Evolutionary conservation across 73 alveolate species (phyloP).

Genomic region (Paramecium biaurelia): DNA sequence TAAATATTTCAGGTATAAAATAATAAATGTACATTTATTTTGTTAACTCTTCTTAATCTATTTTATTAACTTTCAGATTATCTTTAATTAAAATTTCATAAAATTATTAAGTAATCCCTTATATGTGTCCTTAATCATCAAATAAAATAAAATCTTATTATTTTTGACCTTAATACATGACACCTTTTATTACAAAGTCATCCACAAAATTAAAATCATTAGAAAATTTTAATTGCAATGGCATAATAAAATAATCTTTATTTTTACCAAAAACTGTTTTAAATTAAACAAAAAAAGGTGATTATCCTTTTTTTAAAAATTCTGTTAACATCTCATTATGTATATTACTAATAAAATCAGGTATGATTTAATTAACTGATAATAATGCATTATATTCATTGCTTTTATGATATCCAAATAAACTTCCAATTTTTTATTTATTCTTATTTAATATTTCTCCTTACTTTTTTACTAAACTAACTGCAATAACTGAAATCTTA

Average conservation of each 20-base stretch:
- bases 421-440: not conserved
- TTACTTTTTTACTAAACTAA: not conserved
- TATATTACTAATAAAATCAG: not conserved
- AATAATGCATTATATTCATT: not conserved
- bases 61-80: not conserved
- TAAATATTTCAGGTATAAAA: not conserved
- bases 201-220: not conserved
- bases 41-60: not conserved
- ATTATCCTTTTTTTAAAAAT: slow-evolving; percentile 11
- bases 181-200: not conserved
- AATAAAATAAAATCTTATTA: not conserved
- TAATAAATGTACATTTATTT: not conserved
- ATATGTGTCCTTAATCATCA: slow-evolving; percentile 10
- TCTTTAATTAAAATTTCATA: not conserved
- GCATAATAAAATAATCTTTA: not conserved
- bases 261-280: not conserved
- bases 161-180: not conserved
- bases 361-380: not conserved
- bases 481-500: not conserved
- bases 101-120: not conserved
- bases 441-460: not conserved
- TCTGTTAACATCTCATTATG: slow-evolving; percentile 14
- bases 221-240: not conserved
- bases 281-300: not conserved
- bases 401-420: not conserved